Evolutionary conservation across 257 asterid genomes (phyloP), one percentile per base, ranked within the genome.

Genomic region (Plectranthus barbatus): DNA sequence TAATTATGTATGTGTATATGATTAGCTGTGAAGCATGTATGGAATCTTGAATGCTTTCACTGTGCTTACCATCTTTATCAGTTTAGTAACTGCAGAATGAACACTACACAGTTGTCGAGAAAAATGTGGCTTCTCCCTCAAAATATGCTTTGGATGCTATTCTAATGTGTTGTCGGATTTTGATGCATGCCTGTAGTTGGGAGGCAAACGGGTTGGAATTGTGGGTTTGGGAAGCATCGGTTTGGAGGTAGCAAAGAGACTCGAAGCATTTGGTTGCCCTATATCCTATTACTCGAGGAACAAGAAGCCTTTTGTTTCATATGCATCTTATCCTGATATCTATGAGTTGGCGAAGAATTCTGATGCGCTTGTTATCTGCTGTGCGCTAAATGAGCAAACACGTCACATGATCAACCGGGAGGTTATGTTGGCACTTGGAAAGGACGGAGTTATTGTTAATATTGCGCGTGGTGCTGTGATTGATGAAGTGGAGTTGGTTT

Each of bases 141-240:
- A 31, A 3, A 31, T 31, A 23, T 31, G 36, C 5, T 4, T 4
- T 31, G 6, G 36, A 4, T 31, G 6, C 7, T 31, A 31, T 26
- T 5, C 3, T 26, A 26, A 26, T 26, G 31, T 26, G 31, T 26
- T 26, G 31, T 26, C 5, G 31, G 31, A 26, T 26, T 7, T 26
- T 36, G 41, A 7, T 36, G 1, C 12, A 9, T 33, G 19, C 31
- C 15, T 71, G 56, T 31, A 91, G 97, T 60, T 87, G 74, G 80
- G 87, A 60, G 80, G 85, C 64, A 86, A 83, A 76, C 72, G 48
- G 58, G 84, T 84, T 9, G 98, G 96, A 57, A 85, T 91, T 19
- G 95, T 88, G 21, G 96, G 98, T 23, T 60, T 91, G 40, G 98
- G 98, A 56, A 91, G 79, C 83, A 91, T 91, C 9, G 98, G 96